Conservation (phyloP, 805 yeast genomes). For the Lachancea kluyveri region DNA sequence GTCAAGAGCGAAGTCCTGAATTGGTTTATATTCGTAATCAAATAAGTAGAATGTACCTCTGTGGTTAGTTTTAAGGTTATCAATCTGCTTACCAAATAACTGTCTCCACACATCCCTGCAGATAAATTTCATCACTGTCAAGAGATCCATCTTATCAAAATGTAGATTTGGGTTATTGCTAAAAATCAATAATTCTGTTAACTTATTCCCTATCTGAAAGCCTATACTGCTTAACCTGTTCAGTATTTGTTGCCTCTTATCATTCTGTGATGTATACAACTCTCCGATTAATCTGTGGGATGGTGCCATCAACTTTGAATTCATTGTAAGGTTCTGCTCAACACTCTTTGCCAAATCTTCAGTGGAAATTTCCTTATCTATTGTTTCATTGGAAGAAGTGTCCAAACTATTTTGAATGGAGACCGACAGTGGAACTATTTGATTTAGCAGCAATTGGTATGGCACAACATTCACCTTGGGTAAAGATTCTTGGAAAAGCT, state of each 20-base stretch:
- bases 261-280: conserved; percentile 27
- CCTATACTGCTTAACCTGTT: conserved; percentile 67
- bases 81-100: conserved; percentile 80
- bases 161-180: conserved; percentile 44
- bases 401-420: conserved; percentile 48
- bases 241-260: conserved; percentile 43
- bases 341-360: conserved; percentile 6
- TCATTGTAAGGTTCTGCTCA: conserved; percentile 1
- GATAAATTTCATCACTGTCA: conserved; percentile 85
- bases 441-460: conserved; percentile 63
- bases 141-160: conserved; percentile 48
- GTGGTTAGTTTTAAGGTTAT: conserved; percentile 87
- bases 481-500: conserved; percentile 26
- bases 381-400: conserved; percentile 10
- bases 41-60: conserved; percentile 41
- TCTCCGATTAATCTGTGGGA: conserved; percentile 28
- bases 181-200: conserved; percentile 42
- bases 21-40: conserved; percentile 27
- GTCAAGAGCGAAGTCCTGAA: conserved; percentile 21
- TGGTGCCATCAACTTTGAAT: conserved; percentile 6
- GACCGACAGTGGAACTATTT: conserved; percentile 67
- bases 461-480: conserved; percentile 47
- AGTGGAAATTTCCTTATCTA: conserved; percentile 15
- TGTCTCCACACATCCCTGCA: conserved; percentile 89
- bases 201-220: conserved; percentile 55